A percentile compares a stretch with the other conserved stretches of the same genome.
phyloP scores from a whole-genome alignment of 306 rosid genomes.

The Dryas drummondii region DNA sequence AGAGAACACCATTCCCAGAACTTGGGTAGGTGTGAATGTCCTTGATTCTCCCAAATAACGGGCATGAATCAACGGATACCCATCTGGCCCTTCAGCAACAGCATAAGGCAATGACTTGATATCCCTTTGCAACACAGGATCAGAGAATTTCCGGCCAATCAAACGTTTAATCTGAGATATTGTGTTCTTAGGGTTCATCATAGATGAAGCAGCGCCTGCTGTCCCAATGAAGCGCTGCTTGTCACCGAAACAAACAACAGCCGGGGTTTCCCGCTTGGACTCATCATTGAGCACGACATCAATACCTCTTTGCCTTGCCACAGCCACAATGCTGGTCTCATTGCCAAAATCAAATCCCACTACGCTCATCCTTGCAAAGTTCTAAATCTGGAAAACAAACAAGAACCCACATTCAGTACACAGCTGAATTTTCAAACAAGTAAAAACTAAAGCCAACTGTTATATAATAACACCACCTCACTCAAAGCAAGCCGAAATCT shows the following conservation, averaged over 20 bases:
- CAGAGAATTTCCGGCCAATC: conserved; percentile 67
- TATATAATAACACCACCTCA: background rate
- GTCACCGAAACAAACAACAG: conserved; percentile 92
- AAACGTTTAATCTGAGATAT: conserved; percentile 78
- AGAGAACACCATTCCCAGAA: conserved; percentile 76
- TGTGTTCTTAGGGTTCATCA: conserved; percentile 95
- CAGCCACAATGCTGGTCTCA: conserved; percentile 95
- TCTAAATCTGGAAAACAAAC: conserved; percentile 17
- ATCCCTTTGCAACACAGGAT: conserved; percentile 83
- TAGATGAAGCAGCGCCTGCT: conserved; percentile 88
- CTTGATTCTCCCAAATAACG: conserved; percentile 65
- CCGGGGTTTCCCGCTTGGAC: conserved; percentile 94
- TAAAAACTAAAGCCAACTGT: too few relatives aligned
- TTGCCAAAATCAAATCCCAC: conserved; percentile 98
- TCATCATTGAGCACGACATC: conserved; percentile 96
- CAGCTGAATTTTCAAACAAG: background rate
- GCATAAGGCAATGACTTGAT: conserved; percentile 65
- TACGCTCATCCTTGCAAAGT: conserved; percentile 69
- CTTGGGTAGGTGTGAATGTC: conserved; percentile 79
- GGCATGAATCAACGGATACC: conserved; percentile 75
- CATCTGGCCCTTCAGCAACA: conserved; percentile 83
- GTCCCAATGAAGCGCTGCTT: conserved; percentile 93
- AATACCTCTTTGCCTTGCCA: conserved; percentile 92
- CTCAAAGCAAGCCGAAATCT: background rate
- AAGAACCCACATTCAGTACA: conserved; percentile 4